These are phyloP conservation scores for Lachnellula arida DNA, from an alignment of 2,329 filamentous ascomycete species.

Conservation along the genomic window DNA sequence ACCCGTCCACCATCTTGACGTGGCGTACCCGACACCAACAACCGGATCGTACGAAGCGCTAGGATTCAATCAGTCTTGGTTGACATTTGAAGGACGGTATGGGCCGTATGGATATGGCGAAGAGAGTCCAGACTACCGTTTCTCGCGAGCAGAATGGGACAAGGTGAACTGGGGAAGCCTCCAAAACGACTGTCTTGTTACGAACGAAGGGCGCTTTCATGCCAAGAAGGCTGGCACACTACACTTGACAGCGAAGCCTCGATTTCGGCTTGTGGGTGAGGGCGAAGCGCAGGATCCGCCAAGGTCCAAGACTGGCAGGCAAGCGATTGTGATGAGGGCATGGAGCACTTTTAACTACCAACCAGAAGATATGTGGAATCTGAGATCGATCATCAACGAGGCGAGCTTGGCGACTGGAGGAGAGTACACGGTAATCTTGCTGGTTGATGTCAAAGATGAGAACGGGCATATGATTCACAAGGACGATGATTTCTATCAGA, in stretches of 20 bases:
- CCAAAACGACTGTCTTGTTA: conserved; percentile 60
- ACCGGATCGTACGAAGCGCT: too few relatives aligned
- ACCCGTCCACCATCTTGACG: too few relatives aligned
- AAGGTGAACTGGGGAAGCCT: conserved; percentile 66
- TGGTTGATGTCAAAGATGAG: conserved; percentile 71
- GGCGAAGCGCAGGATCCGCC: neutral
- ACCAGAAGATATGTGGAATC: conserved; percentile 71
- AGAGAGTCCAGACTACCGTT: too few relatives aligned
- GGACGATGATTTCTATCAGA: conserved; percentile 53
- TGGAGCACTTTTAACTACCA: conserved; percentile 73
- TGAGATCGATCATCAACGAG: conserved; percentile 76
- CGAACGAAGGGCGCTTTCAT: conserved; percentile 60
- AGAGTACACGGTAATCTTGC: conserved; percentile 74
- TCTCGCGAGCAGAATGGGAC: conserved; percentile 46
- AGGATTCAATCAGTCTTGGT: too few relatives aligned
- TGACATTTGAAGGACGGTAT: too few relatives aligned
- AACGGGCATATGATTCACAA: conserved; percentile 50
- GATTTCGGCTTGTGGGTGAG: neutral
- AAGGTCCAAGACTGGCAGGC: conserved; percentile 39
- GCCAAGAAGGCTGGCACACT: neutral
- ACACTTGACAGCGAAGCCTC: neutral
- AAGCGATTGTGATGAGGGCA: conserved; percentile 70
- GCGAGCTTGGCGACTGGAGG: conserved; percentile 70
- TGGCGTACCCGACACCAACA: too few relatives aligned
- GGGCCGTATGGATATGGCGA: too few relatives aligned